Base-by-base conservation (phyloP, 1,284 basidiomycete species). In the Mycosarcoma maydis region DNA sequence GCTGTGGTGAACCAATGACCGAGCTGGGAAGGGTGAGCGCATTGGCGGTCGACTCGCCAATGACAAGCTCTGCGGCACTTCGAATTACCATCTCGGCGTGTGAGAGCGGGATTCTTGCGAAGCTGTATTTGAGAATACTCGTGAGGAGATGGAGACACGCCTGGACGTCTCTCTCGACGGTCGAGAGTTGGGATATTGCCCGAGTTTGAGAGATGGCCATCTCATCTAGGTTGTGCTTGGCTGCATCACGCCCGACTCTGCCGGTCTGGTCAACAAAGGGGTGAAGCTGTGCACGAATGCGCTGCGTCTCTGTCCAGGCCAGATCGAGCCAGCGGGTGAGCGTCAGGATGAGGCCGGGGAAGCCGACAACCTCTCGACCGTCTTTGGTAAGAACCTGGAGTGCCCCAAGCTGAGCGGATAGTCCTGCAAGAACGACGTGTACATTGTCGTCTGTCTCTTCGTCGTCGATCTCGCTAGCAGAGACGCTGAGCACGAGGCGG, bases 81-180 rank as follows among this genome's bases (percentile, higher is more conserved):
- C 52, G 49, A 17, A 78, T 62, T 4, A 71, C 66, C 37, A 56
- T 53, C 45, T 78, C 76, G 20, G 75, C 66, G 17, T 76, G 64
- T 23, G 57, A 47, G 4, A 72, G 72, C 11, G 70, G 68, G 16
- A 79, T 67, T 16, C 62, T 52, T 2, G 79, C 60, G 36, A 79
- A 79, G 52, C 65, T 70, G 47, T 78, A 81, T 53, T 80, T 81
- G 62, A 80, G 61, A 11, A 77, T 73, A 23, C 70, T 61, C 7
- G 72, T 69, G 22, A 79, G 49, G 16, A 81, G 54, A 20, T 72
- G 58, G n/a, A 81, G 44, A 34, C 69, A 62, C 1, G 64, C 44
- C 24, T 73, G 64, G 10, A 79, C 49, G 20, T 66, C 68, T 36
- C 73, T 55, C 51, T 81, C 80, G 27, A 62, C 42, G 14, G 58